These are phyloP conservation scores for Kappamyces sp. DNA, from an alignment of 192 early-diverging fungal genomes.

Conservation along the genomic window DNA sequence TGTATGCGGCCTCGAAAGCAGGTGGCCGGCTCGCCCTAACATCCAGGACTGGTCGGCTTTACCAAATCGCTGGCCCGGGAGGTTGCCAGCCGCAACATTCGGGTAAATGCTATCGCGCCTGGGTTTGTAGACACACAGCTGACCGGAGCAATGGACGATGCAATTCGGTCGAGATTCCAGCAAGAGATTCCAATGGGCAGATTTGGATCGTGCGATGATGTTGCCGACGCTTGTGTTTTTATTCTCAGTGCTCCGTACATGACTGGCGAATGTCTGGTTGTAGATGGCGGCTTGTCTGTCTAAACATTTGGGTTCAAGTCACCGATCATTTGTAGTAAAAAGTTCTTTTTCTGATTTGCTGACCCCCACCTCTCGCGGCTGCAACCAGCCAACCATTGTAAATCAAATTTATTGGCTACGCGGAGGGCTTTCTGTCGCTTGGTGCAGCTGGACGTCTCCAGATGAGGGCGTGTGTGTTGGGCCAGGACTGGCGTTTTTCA, in stretches of 20 bases:
- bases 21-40: conserved; percentile 39
- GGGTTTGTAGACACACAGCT: conserved; percentile 83
- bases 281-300: conserved; percentile 35
- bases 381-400: no score
- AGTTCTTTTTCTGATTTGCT: no score
- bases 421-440: no score
- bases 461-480: no score
- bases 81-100: conserved; percentile 59
- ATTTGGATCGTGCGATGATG: conserved; percentile 52
- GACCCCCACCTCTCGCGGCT: no score
- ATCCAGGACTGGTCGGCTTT: conserved; percentile 44
- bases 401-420: no score
- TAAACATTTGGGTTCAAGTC: not conserved
- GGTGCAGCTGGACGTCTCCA: no score
- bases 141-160: conserved; percentile 51
- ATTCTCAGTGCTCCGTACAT: conserved; percentile 52
- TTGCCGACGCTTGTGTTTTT: conserved; percentile 55
- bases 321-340: no score
- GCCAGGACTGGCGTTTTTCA: no score
- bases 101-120: conserved; percentile 79
- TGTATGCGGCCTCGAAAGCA: conserved; percentile 81
- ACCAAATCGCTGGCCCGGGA: conserved; percentile 80
- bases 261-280: conserved; percentile 50
- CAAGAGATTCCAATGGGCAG: conserved; percentile 49
- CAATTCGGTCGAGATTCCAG: conserved; percentile 27